Evolutionary conservation across 2,329 filamentous ascomycete genomes (phyloP).

Genomic region (Ambrosiella cleistominuta): DNA sequence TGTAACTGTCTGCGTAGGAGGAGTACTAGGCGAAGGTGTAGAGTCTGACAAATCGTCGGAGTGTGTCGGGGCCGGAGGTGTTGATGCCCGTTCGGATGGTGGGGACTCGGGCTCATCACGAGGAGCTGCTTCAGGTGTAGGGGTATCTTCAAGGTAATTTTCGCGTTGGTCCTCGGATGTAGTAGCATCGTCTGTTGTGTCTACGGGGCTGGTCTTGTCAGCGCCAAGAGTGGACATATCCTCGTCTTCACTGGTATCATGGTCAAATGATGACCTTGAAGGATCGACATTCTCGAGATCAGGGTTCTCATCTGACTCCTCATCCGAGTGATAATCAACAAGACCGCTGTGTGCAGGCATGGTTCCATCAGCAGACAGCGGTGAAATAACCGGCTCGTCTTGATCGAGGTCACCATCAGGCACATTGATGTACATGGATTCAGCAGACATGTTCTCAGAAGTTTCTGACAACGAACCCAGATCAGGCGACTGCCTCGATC

Average conservation of each 20-base stretch:
- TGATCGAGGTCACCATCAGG: conserved; percentile 43
- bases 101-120: neutral
- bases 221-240: neutral
- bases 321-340: conserved; percentile 86
- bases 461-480: neutral
- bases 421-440: conserved; percentile 81
- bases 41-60: conserved; percentile 1
- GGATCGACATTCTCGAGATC: conserved; percentile 30
- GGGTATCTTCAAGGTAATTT: neutral
- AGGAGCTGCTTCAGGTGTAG: neutral
- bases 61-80: conserved; percentile 2
- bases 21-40: conserved; percentile 20
- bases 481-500: conserved; percentile 7
- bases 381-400: conserved; percentile 1
- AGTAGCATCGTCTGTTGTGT: neutral
- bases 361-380: conserved; percentile 15
- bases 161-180: neutral
- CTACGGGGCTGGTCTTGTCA: neutral
- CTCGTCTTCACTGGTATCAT: neutral
- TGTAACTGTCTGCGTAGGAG: conserved; percentile 24
- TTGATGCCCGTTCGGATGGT: neutral
- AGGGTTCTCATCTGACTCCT: conserved; percentile 46
- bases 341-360: conserved; percentile 51
- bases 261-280: conserved; percentile 13
- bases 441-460: neutral